A percentile compares a stretch with the other conserved stretches of the same genome.
These are phyloP conservation scores for Ogataea wickerhamii DNA, from an alignment of 805 yeast species.

Conservation along the genomic window DNA sequence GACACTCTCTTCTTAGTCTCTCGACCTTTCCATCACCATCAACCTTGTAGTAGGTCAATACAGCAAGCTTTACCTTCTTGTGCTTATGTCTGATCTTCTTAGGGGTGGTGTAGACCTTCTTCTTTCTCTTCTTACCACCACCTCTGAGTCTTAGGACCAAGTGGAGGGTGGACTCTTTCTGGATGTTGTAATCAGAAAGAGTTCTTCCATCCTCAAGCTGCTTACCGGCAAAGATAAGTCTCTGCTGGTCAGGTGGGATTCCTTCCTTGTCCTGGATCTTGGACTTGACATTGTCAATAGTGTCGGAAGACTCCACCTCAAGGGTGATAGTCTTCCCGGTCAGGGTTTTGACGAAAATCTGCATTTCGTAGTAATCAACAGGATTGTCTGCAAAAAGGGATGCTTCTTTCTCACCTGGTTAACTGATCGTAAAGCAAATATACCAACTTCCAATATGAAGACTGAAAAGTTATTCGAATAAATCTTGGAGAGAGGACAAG, in stretches of 20 bases:
- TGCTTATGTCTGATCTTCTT: constrained; percentile 99
- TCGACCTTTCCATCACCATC: constrained; percentile 98
- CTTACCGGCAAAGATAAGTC: constrained; percentile 99
- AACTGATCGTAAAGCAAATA: too few relatives aligned
- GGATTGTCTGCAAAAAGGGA: constrained; percentile 34
- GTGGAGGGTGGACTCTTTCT: constrained; percentile 97
- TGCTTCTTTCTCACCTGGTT: constrained; percentile 39
- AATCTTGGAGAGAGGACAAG: too few relatives aligned
- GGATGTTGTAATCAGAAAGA: constrained; percentile 98
- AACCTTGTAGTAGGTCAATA: constrained; percentile 98
- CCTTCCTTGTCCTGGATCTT: constrained; percentile 99
- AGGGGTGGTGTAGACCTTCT: constrained; percentile 99
- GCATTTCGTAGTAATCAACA: constrained; percentile 38
- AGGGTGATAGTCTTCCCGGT: constrained; percentile 95
- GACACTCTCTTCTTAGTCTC: constrained; percentile 98
- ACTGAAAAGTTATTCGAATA: too few relatives aligned
- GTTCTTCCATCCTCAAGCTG: constrained; percentile 99
- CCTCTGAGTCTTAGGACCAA: constrained; percentile 95
- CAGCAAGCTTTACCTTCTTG: constrained; percentile 99
- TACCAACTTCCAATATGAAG: too few relatives aligned
- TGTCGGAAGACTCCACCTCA: constrained; percentile 98
- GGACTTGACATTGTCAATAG: constrained; percentile 97
- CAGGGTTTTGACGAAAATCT: constrained; percentile 78
- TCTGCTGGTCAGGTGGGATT: constrained; percentile 99
- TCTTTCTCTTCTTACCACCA: constrained; percentile 99